Conservation (phyloP, 768 basidiomycete genomes). For the Rhodocollybia butyracea region DNA sequence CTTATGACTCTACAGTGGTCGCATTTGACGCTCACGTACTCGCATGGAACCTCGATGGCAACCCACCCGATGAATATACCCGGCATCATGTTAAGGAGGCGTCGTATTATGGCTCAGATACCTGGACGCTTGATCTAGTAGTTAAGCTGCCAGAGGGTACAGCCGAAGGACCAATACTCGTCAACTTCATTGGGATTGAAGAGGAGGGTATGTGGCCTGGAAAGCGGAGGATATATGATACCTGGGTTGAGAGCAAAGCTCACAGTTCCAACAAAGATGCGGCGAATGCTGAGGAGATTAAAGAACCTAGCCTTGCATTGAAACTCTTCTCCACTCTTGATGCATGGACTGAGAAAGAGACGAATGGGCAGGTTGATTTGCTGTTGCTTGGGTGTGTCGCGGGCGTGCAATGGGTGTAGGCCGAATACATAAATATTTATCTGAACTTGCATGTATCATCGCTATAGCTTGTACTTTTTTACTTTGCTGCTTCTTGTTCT, state of each 20-base stretch:
- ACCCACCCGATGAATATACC: constrained; percentile 69
- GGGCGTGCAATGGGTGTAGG: constrained; percentile 31
- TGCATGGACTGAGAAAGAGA: constrained; percentile 65
- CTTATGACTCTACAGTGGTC: constrained; percentile 51
- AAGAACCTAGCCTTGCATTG: constrained; percentile 53
- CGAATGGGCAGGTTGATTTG: constrained; percentile 62
- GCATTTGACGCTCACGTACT: constrained; percentile 91
- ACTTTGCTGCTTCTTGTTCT: too few species aligned
- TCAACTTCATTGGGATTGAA: constrained; percentile 82
- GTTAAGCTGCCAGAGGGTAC: constrained; percentile 43
- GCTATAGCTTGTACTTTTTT: too few species aligned
- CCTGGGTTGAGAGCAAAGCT: too few species aligned
- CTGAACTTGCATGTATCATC: too few species aligned
- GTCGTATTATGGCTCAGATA: constrained; percentile 76
- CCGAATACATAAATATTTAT: too few species aligned
- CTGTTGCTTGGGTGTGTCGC: constrained; percentile 69
- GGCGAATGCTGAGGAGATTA: too few species aligned
- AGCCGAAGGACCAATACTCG: constrained; percentile 29
- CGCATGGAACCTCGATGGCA: constrained; percentile 76
- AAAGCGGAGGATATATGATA: too few species aligned
- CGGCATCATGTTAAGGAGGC: constrained; percentile 92
- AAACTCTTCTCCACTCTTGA: constrained; percentile 73
- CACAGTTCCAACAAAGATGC: constrained; percentile 10
- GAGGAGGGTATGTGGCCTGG: constrained; percentile 86
- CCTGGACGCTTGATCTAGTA: constrained; percentile 71